These are phyloP conservation scores for Pelargonium citronellum DNA, from an alignment of 441 rosid genomes.

Conservation along the genomic window DNA sequence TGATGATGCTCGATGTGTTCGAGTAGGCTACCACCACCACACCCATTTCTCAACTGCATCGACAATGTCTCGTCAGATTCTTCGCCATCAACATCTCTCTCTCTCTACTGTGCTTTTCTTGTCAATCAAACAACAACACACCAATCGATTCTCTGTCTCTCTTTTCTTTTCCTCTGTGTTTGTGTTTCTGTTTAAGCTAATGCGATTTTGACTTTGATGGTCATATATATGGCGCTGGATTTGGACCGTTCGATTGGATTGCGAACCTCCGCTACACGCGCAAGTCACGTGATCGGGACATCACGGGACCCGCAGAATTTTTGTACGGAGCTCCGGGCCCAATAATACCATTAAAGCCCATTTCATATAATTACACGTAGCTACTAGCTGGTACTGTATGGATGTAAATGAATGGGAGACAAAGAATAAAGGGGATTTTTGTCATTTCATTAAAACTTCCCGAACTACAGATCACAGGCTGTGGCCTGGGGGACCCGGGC, in stretches of 20 bases:
- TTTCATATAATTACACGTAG: too few relatives aligned
- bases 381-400: too few relatives aligned
- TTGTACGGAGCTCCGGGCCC: too few relatives aligned
- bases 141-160: constrained; percentile 15
- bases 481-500: too few relatives aligned
- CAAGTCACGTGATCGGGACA: too few relatives aligned
- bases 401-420: too few relatives aligned
- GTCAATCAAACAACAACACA: constrained; percentile 13
- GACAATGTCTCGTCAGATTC: background rate
- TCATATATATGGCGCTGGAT: constrained; percentile 2
- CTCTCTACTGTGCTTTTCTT: constrained; percentile 1
- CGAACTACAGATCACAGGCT: too few relatives aligned
- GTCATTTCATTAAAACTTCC: too few relatives aligned
- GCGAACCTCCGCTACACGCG: too few relatives aligned
- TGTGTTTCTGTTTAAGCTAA: background rate
- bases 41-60: constrained; percentile 36
- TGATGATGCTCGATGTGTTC: constrained; percentile 8
- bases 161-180: background rate
- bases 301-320: too few relatives aligned
- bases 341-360: too few relatives aligned
- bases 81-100: constrained; percentile 23
- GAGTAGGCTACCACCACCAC: background rate
- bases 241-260: constrained; percentile 21
- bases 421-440: too few relatives aligned
- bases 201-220: constrained; percentile 15